These are phyloP conservation scores for Dysphania ambrosioides DNA, from an alignment of 148 eudicot species.

Conservation along the genomic window DNA sequence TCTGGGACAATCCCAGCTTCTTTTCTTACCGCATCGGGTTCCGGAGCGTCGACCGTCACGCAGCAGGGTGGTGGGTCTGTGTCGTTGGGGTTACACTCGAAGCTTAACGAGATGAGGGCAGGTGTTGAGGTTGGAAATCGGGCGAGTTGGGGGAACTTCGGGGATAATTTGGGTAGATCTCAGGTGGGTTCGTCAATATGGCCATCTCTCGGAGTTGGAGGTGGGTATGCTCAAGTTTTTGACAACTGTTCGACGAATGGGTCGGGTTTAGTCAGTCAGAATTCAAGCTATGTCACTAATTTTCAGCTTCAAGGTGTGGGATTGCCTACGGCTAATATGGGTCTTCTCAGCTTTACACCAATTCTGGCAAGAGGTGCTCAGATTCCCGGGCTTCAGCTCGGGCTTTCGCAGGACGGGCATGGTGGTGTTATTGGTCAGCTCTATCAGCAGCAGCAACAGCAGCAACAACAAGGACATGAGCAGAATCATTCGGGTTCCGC, in stretches of 20 bases:
- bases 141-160: constrained; percentile 28
- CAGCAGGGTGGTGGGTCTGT: constrained; percentile 22
- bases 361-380: constrained; percentile 51
- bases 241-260: constrained; percentile 12
- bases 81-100: constrained; percentile 42
- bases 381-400: constrained; percentile 71
- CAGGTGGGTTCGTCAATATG: constrained; percentile 42
- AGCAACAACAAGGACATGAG: constrained; percentile 12
- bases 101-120: constrained; percentile 33
- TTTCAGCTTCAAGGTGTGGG: constrained; percentile 60
- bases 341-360: constrained; percentile 62
- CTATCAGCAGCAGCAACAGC: constrained; percentile 56
- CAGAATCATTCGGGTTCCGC: no score
- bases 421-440: constrained; percentile 54
- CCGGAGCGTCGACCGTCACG: constrained; percentile 25
- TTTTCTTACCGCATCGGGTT: constrained; percentile 41
- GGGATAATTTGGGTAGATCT: constrained; percentile 46
- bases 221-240: constrained; percentile 33
- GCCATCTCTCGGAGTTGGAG: constrained; percentile 42
- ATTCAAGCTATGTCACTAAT: constrained; percentile 42
- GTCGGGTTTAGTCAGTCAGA: constrained; percentile 35
- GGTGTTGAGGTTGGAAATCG: constrained; percentile 16
- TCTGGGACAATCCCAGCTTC: constrained; percentile 77
- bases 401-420: constrained; percentile 67
- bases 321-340: constrained; percentile 45